These are phyloP conservation scores for Suhomyces bribrorum DNA, from an alignment of 1,139 yeast genomes.

Conservation along the genomic window DNA sequence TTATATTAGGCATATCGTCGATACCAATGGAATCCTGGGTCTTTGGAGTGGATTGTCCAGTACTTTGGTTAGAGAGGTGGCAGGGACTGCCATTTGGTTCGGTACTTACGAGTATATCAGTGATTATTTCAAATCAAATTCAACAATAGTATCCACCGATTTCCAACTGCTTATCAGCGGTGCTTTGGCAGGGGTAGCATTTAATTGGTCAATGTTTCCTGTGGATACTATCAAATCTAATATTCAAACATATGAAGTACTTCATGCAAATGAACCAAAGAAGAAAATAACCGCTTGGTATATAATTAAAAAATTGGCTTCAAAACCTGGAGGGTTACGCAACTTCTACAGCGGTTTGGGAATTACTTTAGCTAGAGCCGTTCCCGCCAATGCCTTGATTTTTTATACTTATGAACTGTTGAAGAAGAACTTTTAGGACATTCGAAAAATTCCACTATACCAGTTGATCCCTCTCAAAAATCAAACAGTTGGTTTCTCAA, in stretches of 20 bases:
- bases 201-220: slow-evolving; percentile 80
- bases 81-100: slow-evolving; percentile 95
- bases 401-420: slow-evolving; percentile 77
- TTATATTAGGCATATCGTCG: slow-evolving; percentile 47
- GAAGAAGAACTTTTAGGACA: slow-evolving; percentile 37
- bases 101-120: slow-evolving; percentile 74
- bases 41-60: slow-evolving; percentile 85
- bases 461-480: too few relatives aligned
- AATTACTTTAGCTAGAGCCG: slow-evolving; percentile 75
- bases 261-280: slow-evolving; percentile 13
- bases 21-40: slow-evolving; percentile 52
- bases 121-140: slow-evolving; percentile 32
- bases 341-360: slow-evolving; percentile 86
- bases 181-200: slow-evolving; percentile 81
- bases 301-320: slow-evolving; percentile 32
- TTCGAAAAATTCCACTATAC: too few relatives aligned
- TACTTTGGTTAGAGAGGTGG: slow-evolving; percentile 80
- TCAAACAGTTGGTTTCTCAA: neutral
- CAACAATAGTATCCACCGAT: slow-evolving; percentile 29
- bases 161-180: slow-evolving; percentile 71
- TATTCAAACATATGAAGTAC: slow-evolving; percentile 65
- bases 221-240: slow-evolving; percentile 88
- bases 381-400: slow-evolving; percentile 88
- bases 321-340: slow-evolving; percentile 53
- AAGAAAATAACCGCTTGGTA: slow-evolving; percentile 7